Conservation (phyloP, 1,139 yeast genomes). For the Kodamaea plutei region DNA sequence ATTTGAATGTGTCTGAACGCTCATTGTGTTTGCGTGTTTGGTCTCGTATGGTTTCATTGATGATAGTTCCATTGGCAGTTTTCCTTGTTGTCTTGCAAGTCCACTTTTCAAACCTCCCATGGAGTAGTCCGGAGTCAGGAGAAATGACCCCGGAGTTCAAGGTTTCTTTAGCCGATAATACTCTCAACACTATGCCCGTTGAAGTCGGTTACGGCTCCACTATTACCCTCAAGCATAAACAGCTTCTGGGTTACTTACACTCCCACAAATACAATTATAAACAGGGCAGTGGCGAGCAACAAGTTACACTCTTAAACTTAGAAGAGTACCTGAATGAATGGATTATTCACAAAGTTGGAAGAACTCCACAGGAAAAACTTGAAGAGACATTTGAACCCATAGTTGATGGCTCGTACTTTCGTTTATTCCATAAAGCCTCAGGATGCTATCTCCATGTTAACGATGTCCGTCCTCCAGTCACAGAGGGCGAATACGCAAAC, state of each 20-base stretch:
- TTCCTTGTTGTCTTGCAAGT: constrained; percentile 46
- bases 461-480: constrained; percentile 65
- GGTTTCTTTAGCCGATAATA: constrained; percentile 41
- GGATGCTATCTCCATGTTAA: constrained; percentile 57
- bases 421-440: constrained; percentile 59
- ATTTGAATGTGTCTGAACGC: constrained; percentile 36
- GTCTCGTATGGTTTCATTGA: constrained; percentile 29
- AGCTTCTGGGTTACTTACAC: constrained; percentile 62
- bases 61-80: constrained; percentile 47
- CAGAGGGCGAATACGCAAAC: constrained; percentile 74
- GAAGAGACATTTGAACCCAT: constrained; percentile 34
- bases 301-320: constrained; percentile 58
- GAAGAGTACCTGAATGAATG: constrained; percentile 61
- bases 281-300: constrained; percentile 59
- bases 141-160: constrained; percentile 58
- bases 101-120: constrained; percentile 47
- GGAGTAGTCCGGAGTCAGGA: constrained; percentile 49
- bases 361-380: constrained; percentile 27
- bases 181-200: constrained; percentile 35
- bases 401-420: constrained; percentile 48
- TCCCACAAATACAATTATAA: constrained; percentile 56
- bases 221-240: constrained; percentile 61
- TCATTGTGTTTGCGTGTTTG: constrained; percentile 29
- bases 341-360: constrained; percentile 51
- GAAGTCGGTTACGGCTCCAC: constrained; percentile 62